Evolutionary conservation across 495 filamentous ascomycete genomes (phyloP), one percentile per base, ranked within the genome.

Genomic region (Tuber microsphaerosporum): DNA sequence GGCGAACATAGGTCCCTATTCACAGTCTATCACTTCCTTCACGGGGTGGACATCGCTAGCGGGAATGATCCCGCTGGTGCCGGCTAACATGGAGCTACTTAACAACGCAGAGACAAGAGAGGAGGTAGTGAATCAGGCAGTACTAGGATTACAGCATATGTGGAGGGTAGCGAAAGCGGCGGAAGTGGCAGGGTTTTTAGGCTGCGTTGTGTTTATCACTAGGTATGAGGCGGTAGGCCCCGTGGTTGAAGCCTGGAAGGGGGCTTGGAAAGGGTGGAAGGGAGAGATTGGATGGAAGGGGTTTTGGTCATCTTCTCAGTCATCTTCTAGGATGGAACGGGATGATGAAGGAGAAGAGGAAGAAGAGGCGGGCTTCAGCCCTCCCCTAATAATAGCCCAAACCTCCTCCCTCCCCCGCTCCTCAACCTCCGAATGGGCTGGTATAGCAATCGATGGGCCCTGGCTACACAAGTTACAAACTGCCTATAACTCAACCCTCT

Each of bases 1-100:
- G 0, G 94, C 96, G 12, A 98, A 98, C 79, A 99, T 99, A 73
- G 95, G 95, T 0, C 95, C 96, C 0, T 99, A 99, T 83, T 96
- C 93, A 19, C 95, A 99, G 85, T 93, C 95, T 1, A 89, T 95
- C 26, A 83, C 89, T 31, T 89, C 89, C 44, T 75, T 88, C 72
- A 56, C 71, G 51, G 71, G 51, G 65, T 74, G 79, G 72, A 83
- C 84, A 74, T 84, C 80, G 71, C 86, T 97, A 19, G 94, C 96
- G 1, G 95, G 95, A 0, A 94, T 98, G 83, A 97, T 99, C 72
- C 93, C 95, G 2, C 87, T 99, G 2, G 85, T 94, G 2, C 95
- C 95, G 0, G 88, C 90, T 20, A 89, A 88, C 9, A 97, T 99
- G 94, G 84, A 87, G n/a, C 76, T 89, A 4, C 85, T 86, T 14